Conservation (phyloP, 208 protist genomes). For the Tritrichomonas foetus region DNA sequence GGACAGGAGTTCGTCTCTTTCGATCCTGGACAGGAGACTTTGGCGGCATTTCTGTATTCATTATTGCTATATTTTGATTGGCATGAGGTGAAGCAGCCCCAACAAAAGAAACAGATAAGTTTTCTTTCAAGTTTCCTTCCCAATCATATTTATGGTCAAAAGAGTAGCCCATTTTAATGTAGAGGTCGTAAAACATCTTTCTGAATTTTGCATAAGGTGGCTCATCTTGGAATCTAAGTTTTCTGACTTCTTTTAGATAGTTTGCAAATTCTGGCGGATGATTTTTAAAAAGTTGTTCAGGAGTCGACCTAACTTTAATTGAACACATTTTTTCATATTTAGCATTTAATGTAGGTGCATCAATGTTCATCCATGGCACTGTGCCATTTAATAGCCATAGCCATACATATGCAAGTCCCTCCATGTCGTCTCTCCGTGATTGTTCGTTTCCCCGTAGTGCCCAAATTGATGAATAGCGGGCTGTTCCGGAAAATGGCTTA, state of each 20-base stretch:
- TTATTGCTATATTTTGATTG: no score
- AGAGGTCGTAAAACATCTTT: slow-evolving; percentile 82
- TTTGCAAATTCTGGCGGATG: not conserved
- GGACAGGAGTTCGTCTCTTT: no score
- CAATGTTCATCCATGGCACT: slow-evolving; percentile 92
- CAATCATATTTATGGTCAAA: slow-evolving; percentile 97
- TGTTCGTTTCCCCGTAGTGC: slow-evolving; percentile 95
- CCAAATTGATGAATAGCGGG: slow-evolving; percentile 95
- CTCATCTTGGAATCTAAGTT: slow-evolving; percentile 90
- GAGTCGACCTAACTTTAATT: not conserved
- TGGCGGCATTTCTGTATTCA: no score
- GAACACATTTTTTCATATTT: not conserved
- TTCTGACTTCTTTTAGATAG: slow-evolving; percentile 81
- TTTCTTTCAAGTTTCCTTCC: no score
- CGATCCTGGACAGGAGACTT: no score
- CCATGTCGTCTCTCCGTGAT: slow-evolving; percentile 59
- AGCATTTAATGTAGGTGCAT: not conserved
- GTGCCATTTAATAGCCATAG: slow-evolving; percentile 94
- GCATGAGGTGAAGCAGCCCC: no score
- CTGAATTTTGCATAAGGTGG: slow-evolving; percentile 95
- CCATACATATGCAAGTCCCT: slow-evolving; percentile 93
- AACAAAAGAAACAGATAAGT: no score
- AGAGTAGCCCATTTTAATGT: slow-evolving; percentile 85
- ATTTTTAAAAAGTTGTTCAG: not conserved
- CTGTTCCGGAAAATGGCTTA: no score